These are phyloP conservation scores for Solanum peruvianum DNA, from an alignment of 257 asterid species.

Conservation along the genomic window DNA sequence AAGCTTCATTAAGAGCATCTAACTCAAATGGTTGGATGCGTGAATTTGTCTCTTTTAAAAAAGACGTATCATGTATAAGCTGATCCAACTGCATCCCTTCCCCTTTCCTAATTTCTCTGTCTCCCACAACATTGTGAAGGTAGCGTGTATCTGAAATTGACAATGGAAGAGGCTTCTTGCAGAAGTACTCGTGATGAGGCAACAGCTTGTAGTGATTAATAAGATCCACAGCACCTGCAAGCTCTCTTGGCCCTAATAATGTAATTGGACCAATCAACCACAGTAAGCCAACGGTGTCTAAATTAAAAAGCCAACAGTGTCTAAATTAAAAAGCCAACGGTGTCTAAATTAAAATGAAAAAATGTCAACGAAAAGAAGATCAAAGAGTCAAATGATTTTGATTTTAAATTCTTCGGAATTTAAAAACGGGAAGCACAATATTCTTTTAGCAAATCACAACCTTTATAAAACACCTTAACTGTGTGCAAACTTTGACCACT, in stretches of 20 bases:
- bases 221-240: slow-evolving; percentile 93
- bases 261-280: slow-evolving; percentile 8
- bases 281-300: neutral
- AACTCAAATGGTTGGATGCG: slow-evolving; percentile 75
- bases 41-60: slow-evolving; percentile 46
- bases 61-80: slow-evolving; percentile 53
- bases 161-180: slow-evolving; percentile 84
- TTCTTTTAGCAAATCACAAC: neutral
- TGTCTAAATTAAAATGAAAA: neutral
- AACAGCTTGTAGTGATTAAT: slow-evolving; percentile 69
- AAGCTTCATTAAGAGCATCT: slow-evolving; percentile 70
- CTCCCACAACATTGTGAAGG: slow-evolving; percentile 93
- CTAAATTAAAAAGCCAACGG: neutral
- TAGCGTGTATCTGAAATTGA: slow-evolving; percentile 88
- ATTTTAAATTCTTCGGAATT: neutral
- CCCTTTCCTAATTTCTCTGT: slow-evolving; percentile 89
- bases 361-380: neutral
- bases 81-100: slow-evolving; percentile 94
- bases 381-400: neutral
- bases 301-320: neutral
- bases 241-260: slow-evolving; percentile 82
- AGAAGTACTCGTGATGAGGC: slow-evolving; percentile 86
- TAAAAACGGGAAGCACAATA: neutral
- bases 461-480: neutral
- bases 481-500: neutral